phyloP scores from a whole-genome alignment of 345 rosid genomes.

The Ceriops tagal region DNA sequence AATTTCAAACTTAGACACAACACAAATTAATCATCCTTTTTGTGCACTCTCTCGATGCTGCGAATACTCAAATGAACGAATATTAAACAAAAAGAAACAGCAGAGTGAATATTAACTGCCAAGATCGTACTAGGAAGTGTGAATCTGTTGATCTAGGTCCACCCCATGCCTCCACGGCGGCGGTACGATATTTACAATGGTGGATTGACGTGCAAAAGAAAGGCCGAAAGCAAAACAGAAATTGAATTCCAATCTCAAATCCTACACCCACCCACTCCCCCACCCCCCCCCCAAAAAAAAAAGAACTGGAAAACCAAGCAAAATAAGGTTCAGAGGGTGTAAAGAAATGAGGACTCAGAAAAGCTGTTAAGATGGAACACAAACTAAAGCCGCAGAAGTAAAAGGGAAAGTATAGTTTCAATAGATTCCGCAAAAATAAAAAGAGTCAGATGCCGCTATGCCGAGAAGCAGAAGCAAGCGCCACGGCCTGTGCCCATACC shows the following conservation, averaged over 20 bases:
- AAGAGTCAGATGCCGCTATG: constrained; percentile 22
- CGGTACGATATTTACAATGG: too few species aligned
- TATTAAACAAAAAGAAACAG: too few species aligned
- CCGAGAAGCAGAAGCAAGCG: constrained; percentile 58
- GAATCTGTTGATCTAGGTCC: too few species aligned
- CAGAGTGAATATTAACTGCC: too few species aligned
- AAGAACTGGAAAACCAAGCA: neutral
- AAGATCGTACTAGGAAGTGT: too few species aligned
- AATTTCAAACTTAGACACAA: too few species aligned
- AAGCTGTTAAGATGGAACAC: neutral
- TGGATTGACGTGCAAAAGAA: too few species aligned
- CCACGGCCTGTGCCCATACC: constrained; percentile 98
- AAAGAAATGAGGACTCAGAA: neutral
- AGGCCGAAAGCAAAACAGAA: neutral
- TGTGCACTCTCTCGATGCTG: too few species aligned
- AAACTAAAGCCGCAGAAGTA: neutral
- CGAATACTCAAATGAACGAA: too few species aligned
- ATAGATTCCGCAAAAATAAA: constrained; percentile 14
- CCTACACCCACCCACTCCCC: constrained; percentile 12
- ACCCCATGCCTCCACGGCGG: too few species aligned
- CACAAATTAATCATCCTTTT: too few species aligned
- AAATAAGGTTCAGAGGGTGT: too few species aligned
- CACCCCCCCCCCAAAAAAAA: neutral
- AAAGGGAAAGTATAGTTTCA: constrained; percentile 6
- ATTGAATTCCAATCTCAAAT: neutral